Evolutionary conservation across 2,329 filamentous ascomycete genomes (phyloP).

Genomic region (Beauveria bassiana): DNA sequence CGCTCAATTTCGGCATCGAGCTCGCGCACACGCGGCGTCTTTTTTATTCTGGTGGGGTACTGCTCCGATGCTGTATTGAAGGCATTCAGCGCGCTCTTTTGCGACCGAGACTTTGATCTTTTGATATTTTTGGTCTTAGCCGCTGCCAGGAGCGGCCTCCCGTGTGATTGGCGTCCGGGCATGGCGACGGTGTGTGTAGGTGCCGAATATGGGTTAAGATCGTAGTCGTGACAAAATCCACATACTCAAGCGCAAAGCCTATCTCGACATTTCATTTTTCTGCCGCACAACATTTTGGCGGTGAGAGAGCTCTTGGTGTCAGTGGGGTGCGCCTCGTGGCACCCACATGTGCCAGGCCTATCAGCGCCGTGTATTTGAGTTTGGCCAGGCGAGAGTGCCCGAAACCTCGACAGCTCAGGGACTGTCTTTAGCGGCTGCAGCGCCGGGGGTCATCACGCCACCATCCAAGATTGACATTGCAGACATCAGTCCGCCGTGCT

Average conservation of each 20-base stretch:
- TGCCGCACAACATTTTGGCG: constrained; percentile 25
- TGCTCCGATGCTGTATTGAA: constrained; percentile 50
- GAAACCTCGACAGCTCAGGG: background rate
- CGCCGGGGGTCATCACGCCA: background rate
- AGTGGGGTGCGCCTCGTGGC: constrained; percentile 19
- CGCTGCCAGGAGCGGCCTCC: constrained; percentile 39
- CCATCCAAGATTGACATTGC: constrained; percentile 11
- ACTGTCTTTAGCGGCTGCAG: background rate
- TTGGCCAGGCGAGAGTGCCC: constrained; percentile 8
- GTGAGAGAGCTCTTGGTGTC: constrained; percentile 18
- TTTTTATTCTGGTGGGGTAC: constrained; percentile 38
- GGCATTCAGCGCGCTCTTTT: constrained; percentile 46
- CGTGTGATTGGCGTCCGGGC: constrained; percentile 53
- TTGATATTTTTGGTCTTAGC: constrained; percentile 29
- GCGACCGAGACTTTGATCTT: constrained; percentile 41
- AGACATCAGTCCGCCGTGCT: background rate
- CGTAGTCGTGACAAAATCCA: background rate
- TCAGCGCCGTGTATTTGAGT: constrained; percentile 18
- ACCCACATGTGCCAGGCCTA: constrained; percentile 18
- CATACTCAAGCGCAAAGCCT: background rate
- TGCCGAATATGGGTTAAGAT: background rate
- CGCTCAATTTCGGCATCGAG: constrained; percentile 39
- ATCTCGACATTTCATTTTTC: constrained; percentile 18
- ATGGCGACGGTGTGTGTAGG: constrained; percentile 25
- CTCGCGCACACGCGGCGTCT: constrained; percentile 42